Evolutionary conservation across 495 filamentous ascomycete genomes (phyloP).

Genomic region (Filosporella fistucella): DNA sequence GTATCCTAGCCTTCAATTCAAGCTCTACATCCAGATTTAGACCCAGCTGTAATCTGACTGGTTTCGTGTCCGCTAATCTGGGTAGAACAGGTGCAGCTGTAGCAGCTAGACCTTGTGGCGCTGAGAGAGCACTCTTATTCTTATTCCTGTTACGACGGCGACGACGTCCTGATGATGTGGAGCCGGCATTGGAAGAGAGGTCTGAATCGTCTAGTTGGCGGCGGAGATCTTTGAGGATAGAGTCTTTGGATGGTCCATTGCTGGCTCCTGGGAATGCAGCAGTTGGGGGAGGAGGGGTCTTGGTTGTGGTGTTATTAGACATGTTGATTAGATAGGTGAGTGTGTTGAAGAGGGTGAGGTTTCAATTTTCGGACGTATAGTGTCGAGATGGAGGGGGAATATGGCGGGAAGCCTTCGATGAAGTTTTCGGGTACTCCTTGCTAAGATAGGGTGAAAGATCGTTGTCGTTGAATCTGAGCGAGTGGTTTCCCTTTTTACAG

Average conservation of each 20-base stretch:
- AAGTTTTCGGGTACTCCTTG: too few relatives aligned
- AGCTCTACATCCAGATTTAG: slow-evolving; percentile 33
- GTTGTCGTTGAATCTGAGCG: too few relatives aligned
- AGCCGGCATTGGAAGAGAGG: slow-evolving; percentile 1
- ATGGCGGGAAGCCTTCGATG: too few relatives aligned
- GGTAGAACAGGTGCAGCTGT: background rate
- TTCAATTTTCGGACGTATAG: too few relatives aligned
- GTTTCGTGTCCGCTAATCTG: slow-evolving; percentile 13
- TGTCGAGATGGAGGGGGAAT: too few relatives aligned
- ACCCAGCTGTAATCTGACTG: slow-evolving; percentile 28
- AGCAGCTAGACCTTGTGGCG: background rate
- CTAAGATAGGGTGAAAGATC: too few relatives aligned
- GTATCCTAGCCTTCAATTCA: slow-evolving; percentile 30
- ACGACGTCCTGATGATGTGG: background rate
- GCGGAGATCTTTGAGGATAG: slow-evolving; percentile 1
- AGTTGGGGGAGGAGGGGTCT: background rate
- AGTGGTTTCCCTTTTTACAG: too few relatives aligned
- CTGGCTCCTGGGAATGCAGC: background rate
- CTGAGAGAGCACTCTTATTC: background rate
- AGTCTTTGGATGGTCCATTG: background rate
- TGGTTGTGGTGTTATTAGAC: too few relatives aligned
- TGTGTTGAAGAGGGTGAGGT: too few relatives aligned
- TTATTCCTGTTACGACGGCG: background rate
- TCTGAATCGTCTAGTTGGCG: slow-evolving; percentile 2
- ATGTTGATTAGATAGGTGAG: too few relatives aligned